phyloP scores from a whole-genome alignment of 768 basidiomycete species.

The Mycena sanguinolenta region DNA sequence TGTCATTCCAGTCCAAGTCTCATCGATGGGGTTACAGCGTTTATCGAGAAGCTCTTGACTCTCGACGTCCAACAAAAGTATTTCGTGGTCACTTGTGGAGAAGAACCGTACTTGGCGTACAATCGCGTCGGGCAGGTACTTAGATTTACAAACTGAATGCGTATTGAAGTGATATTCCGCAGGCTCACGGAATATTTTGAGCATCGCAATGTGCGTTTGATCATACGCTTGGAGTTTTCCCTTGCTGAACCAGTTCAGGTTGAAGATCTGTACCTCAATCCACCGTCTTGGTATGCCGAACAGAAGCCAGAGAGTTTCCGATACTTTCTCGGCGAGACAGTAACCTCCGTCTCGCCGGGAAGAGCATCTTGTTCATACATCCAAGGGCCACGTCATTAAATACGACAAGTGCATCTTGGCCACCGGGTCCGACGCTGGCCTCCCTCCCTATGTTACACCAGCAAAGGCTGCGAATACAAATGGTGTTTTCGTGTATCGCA shows the following conservation, averaged over 20 bases:
- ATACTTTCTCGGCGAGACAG: conserved; percentile 65
- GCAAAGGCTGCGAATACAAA: conserved; percentile 54
- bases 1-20: background rate
- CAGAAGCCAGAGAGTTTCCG: conserved; percentile 69
- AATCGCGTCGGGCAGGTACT: conserved; percentile 62
- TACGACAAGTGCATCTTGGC: conserved; percentile 79
- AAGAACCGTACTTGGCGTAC: conserved; percentile 67
- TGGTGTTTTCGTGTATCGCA: conserved; percentile 82
- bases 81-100: conserved; percentile 71
- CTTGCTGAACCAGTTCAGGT: conserved; percentile 43
- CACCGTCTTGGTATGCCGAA: conserved; percentile 67
- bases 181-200: conserved; percentile 71
- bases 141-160: too few relatives aligned
- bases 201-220: conserved; percentile 58
- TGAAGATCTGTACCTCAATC: conserved; percentile 72
- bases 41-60: conserved; percentile 77
- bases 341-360: conserved; percentile 54
- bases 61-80: conserved; percentile 65
- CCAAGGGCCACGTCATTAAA: conserved; percentile 55
- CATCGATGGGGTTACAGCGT: conserved; percentile 52
- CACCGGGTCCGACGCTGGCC: conserved; percentile 75
- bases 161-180: background rate
- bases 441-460: conserved; percentile 69
- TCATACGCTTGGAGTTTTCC: background rate
- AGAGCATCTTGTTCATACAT: conserved; percentile 60